Base-by-base conservation (phyloP, 1,139 yeast genomes). In the Geotrichum cucujoidarum region DNA sequence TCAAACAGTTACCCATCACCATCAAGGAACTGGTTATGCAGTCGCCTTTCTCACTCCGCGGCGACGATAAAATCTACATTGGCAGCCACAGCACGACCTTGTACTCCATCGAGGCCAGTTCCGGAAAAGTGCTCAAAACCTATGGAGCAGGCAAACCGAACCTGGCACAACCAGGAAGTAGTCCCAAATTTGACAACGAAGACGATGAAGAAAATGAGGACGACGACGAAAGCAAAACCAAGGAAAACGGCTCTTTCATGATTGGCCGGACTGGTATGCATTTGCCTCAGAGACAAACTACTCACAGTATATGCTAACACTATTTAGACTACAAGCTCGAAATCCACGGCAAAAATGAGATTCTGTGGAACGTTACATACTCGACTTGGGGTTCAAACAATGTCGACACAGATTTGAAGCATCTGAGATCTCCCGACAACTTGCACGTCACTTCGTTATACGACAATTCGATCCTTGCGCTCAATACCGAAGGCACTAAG, bases 341-440 rank as follows among this genome's bases (percentile, higher is more conserved):
- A 10, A 81, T 83, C 18, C 79, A 80, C 62, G 82, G 95, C 3
- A 79, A 77, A 58, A 75, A 81, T 43, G 81, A 80, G 47, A 70
- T 81, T 2, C 74, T 78, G 2, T 90, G 96, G 95, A 86, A 89
- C 61, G 89, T 92, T 13, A 82, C 94, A 0, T 90, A 85, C 61
- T 75, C 95, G 1, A 78, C 83, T 47, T 92, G 97, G 97, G 95
- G 95, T 6, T 95, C 95, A 24, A 90, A 90, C 66, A 82, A 88
- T 56, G 72, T 90, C 51, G 95, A 92, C 62, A 72, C 74, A 35
- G 92, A 84, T 60, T 71, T 90, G 52, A 79, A 58, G 20, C 70
- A 71, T 47, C 45, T 54, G 11, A 43, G 52, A 10, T 63, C 71
- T 2, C 61, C 75, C 18, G 97, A 90, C 63, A 80, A 82, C 38